These are phyloP conservation scores for Candida jianshihensis DNA, from an alignment of 805 yeast species.

Conservation along the genomic window DNA sequence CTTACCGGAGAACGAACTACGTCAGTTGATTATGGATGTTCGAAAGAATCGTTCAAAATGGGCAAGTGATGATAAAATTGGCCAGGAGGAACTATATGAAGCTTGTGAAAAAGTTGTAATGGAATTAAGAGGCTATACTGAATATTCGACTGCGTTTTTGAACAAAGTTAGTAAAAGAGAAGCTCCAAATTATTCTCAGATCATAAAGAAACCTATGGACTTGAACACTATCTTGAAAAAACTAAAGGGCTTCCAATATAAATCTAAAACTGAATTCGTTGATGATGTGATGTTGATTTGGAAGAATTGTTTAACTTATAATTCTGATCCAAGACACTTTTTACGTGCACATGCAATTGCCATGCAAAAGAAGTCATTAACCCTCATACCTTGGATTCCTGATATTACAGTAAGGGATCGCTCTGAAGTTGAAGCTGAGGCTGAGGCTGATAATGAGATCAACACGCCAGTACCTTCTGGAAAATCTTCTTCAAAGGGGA, in stretches of 20 bases:
- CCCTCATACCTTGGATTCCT: conserved; percentile 79
- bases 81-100: conserved; percentile 96
- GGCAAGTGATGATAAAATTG: conserved; percentile 93
- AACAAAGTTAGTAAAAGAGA: conserved; percentile 96
- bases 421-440: conserved; percentile 54
- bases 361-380: conserved; percentile 84
- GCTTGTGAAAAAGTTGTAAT: conserved; percentile 93
- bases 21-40: conserved; percentile 84
- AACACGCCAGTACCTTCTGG: conserved; percentile 23
- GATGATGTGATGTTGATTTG: conserved; percentile 92
- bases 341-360: conserved; percentile 88
- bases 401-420: conserved; percentile 74
- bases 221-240: conserved; percentile 90
- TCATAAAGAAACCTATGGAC: conserved; percentile 95
- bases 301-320: conserved; percentile 89
- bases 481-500: conserved; percentile 29
- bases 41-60: conserved; percentile 93
- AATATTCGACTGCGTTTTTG: conserved; percentile 92
- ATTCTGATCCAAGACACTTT: conserved; percentile 91
- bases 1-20: conserved; percentile 75
- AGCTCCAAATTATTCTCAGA: conserved; percentile 91
- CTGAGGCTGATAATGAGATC: conserved; percentile 22
- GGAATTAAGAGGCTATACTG: conserved; percentile 87
- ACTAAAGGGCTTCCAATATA: conserved; percentile 73
- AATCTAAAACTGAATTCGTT: conserved; percentile 83